Evolutionary conservation across 2,329 filamentous ascomycete species (phyloP).

Genomic region (Setomelanomma holmii): DNA sequence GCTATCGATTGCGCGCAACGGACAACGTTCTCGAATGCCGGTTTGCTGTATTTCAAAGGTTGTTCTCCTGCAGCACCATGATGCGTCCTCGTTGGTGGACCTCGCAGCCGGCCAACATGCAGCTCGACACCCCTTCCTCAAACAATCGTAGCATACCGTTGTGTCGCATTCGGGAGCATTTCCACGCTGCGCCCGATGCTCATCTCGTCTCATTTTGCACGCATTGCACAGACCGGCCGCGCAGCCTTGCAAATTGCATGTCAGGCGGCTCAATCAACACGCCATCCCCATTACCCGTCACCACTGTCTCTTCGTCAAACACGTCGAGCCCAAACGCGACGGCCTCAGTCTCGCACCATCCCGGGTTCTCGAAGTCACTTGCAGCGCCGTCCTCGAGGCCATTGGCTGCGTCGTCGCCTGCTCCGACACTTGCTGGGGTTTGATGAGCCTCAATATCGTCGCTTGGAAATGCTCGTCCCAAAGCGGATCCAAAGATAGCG

Average conservation of each 20-base stretch:
- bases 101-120: not conserved
- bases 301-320: slow-evolving; percentile 26
- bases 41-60: not conserved
- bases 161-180: not conserved
- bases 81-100: slow-evolving; percentile 3
- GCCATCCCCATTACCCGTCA: slow-evolving; percentile 6
- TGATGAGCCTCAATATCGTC: slow-evolving; percentile 8
- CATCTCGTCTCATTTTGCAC: slow-evolving; percentile 22
- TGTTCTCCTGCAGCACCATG: not conserved
- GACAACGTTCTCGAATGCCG: not conserved
- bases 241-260: slow-evolving; percentile 14
- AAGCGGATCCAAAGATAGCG: slow-evolving; percentile 7
- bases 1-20: slow-evolving; percentile 1
- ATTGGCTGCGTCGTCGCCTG: not conserved
- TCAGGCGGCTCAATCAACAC: slow-evolving; percentile 11
- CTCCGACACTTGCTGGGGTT: not conserved
- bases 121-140: not conserved
- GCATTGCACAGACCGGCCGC: slow-evolving; percentile 21
- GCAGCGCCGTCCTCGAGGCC: not conserved
- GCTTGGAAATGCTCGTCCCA: slow-evolving; percentile 1
- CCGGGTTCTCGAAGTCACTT: not conserved
- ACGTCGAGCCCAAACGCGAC: slow-evolving; percentile 13
- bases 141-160: not conserved
- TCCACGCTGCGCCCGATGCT: not conserved
- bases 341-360: slow-evolving; percentile 16